Evolutionary conservation across 2,329 filamentous ascomycete genomes (phyloP).

Genomic region (Arthrocladium fulminans): DNA sequence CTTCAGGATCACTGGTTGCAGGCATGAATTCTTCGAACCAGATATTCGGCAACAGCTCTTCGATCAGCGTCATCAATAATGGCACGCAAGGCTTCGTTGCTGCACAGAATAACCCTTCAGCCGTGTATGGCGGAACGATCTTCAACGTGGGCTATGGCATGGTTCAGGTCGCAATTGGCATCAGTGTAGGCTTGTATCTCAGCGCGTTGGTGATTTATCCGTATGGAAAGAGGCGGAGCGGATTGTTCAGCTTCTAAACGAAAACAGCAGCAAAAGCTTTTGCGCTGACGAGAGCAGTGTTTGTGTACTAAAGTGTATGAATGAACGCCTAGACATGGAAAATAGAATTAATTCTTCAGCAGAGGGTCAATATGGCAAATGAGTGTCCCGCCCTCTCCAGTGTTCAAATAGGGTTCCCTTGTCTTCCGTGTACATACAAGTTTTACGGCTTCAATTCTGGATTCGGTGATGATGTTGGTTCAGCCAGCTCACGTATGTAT

Average conservation of each 20-base stretch:
- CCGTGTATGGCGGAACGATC: slow-evolving; percentile 26
- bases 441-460: no score
- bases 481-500: no score
- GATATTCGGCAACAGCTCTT: slow-evolving; percentile 34
- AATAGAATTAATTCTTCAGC: no score
- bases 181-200: slow-evolving; percentile 39
- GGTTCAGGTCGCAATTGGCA: slow-evolving; percentile 41
- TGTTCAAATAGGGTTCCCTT: no score
- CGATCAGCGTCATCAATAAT: slow-evolving; percentile 34
- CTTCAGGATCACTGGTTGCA: slow-evolving; percentile 47
- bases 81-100: slow-evolving; percentile 21
- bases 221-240: slow-evolving; percentile 37
- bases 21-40: slow-evolving; percentile 45
- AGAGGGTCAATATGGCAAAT: no score
- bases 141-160: slow-evolving; percentile 40
- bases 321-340: no score
- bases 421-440: no score
- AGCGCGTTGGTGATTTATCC: slow-evolving; percentile 40
- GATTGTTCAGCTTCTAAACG: slow-evolving; percentile 22
- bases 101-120: slow-evolving; percentile 13
- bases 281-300: no score
- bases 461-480: no score
- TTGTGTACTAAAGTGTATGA: no score
- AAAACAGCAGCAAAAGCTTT: no score
- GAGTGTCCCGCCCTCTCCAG: no score